Percentiles rank a stretch among this genome's conserved stretches.
phyloP scores from a whole-genome alignment of 2,329 filamentous ascomycete genomes.

The Raffaelea arxii region DNA sequence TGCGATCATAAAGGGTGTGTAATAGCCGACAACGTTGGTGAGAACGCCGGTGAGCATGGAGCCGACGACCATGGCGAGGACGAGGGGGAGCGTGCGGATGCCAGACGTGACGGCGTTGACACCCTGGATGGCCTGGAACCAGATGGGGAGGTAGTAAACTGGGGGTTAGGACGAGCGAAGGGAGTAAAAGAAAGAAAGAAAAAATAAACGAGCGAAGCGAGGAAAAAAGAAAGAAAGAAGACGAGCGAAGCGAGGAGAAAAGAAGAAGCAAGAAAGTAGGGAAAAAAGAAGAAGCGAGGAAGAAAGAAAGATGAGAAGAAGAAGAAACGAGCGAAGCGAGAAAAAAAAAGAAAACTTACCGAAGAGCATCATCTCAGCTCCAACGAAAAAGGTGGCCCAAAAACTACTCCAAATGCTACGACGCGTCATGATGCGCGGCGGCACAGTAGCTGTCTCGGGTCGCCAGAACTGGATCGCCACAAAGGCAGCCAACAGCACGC shows the following conservation, averaged over 20 bases:
- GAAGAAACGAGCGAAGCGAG: neutral
- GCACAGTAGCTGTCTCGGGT: constrained; percentile 23
- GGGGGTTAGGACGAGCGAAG: too few species aligned
- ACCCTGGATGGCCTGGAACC: constrained; percentile 37
- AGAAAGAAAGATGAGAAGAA: neutral
- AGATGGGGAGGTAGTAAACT: constrained; percentile 39
- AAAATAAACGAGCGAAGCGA: neutral
- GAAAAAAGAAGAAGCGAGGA: constrained; percentile 5
- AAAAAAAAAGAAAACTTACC: constrained; percentile 9
- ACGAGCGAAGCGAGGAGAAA: neutral
- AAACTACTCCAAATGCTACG: constrained; percentile 28
- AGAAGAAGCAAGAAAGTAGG: too few species aligned
- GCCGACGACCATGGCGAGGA: constrained; percentile 30
- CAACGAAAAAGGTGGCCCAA: constrained; percentile 23
- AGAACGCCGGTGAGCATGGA: constrained; percentile 28
- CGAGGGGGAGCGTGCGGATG: constrained; percentile 30
- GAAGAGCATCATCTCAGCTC: constrained; percentile 27
- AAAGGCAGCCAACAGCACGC: constrained; percentile 35
- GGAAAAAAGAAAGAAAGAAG: neutral
- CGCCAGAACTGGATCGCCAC: constrained; percentile 27
- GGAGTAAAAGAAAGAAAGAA: neutral
- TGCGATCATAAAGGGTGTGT: constrained; percentile 31
- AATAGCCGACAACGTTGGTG: constrained; percentile 30
- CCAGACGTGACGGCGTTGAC: constrained; percentile 30
- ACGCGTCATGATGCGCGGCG: constrained; percentile 29